Evolutionary conservation across 495 filamentous ascomycete genomes (phyloP), one percentile per base, ranked within the genome.

Genomic region (Aspergillus olivimuriae): DNA sequence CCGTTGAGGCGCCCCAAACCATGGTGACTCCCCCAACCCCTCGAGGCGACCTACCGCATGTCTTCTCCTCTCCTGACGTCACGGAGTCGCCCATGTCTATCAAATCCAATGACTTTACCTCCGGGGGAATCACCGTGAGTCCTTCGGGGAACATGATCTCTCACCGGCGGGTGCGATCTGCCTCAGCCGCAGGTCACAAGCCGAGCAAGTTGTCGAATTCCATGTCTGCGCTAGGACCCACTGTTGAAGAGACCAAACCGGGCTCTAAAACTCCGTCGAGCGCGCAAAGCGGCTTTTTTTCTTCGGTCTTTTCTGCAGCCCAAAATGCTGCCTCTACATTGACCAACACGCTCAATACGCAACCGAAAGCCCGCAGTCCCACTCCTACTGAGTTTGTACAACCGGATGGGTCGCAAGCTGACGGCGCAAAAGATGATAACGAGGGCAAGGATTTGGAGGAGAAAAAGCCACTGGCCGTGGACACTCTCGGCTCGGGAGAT

Each of bases 271-370:
- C 54, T n/a, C 36, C 60, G 1, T 46, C 52, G 30, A 49, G 49
- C 11, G 56, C 58, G 35, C 74, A 61, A 33, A 73, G 71, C 34
- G 87, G 89, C 0, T 98, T 98, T 62, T 98, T 98, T 62, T 91
- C 87, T 5, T 86, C 83, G 12, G 84, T 97, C 57, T 87, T 98
- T 53, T 89, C 88, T 22, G 91, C 82, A 21, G 90, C 91, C 12
- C 92, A 97, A 57, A 97, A 86, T 65, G 91, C 94, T 30, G 91
- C 92, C n/a, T 89, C 78, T 51, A 82, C 80, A 2, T 55, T 99
- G 4, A 89, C 77, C 50, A 95, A 78, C 55, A 89, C 76, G 36
- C 86, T 97, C 20, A 89, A 87, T 48, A 76, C 61, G 1, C 72
- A 65, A 21, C 50, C 67, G 17, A 67, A 57, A 41, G 63, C 55